Base-by-base conservation (phyloP, 805 yeast species). In the Ogataea trehaloabstinens region DNA sequence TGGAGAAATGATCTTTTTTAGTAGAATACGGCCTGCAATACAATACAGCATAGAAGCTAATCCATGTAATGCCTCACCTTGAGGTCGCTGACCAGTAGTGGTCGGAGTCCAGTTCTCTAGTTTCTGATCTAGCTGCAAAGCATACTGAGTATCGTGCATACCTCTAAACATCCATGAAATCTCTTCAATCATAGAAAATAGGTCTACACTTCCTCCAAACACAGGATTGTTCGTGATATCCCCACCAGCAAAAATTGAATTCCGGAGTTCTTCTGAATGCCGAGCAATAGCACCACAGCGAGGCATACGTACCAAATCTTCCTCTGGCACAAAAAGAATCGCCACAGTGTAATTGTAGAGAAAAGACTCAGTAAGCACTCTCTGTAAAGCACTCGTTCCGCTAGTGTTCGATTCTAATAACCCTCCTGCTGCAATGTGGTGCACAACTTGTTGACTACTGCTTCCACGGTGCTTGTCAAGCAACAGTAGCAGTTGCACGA, bases 401-500 rank as follows among this genome's bases (percentile, higher is more conserved):
- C 12, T 21, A 10, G 24, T 28, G 12, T 24, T 19, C n/a, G 15
- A 24, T 6, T 28, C 17, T 6, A 38, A 11, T 2, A 38, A 6
- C 4, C 29, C 18, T 6, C 42, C 42, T 3, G 34, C 38, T 10
- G 34, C 21, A 2, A 41, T 24, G 19, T 41, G 45, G 15, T 28
- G 28, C 6, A 18, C 42, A 8, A 41, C 31, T 11, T 28, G 17
- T 6, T 17, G 6, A 18, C 38, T 33, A 3, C 35, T 13, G 19
- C 42, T 20, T 2, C 45, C 45, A 5, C 28, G 22, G 24, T 37
- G 42, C 28, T 41, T 41, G 20, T 41, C 45, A n/a, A 41, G 32
- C 27, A 38, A 29, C 31, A 41, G 18, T 17, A 38, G 10, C 13
- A 41, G 20, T 22, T 41, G 45, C 7, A 37, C 25, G 11, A 38